Evolutionary conservation across 2,329 filamentous ascomycete genomes (phyloP).

Genomic region (Cladosporium austrohemisphaericum): DNA sequence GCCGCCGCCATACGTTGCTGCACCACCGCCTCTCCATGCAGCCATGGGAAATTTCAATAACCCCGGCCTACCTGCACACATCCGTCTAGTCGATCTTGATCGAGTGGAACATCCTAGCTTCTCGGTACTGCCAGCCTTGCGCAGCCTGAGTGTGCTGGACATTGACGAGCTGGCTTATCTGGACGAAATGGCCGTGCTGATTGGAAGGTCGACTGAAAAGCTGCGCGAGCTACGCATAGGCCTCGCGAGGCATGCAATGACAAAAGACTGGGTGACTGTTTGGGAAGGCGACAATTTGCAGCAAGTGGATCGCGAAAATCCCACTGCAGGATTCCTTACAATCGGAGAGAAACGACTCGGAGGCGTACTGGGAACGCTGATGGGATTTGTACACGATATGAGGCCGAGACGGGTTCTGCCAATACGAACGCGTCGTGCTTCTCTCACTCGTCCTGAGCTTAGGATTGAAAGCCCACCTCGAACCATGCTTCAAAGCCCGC

Average conservation of each 20-base stretch:
- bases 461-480: neutral
- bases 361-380: conserved; percentile 64
- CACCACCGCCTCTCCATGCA: conserved; percentile 19
- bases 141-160: conserved; percentile 71
- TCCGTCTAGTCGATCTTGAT: conserved; percentile 37
- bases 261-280: conserved; percentile 54
- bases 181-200: conserved; percentile 75
- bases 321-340: conserved; percentile 41
- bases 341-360: conserved; percentile 63
- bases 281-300: conserved; percentile 62
- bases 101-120: conserved; percentile 75
- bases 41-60: conserved; percentile 4
- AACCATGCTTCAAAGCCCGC: neutral
- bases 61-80: conserved; percentile 20
- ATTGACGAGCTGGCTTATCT: conserved; percentile 80
- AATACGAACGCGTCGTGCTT: conserved; percentile 16
- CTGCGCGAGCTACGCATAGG: conserved; percentile 71
- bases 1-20: conserved; percentile 17
- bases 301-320: conserved; percentile 61
- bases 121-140: conserved; percentile 70
- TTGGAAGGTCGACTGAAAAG: conserved; percentile 64
- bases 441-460: conserved; percentile 4
- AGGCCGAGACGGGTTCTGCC: conserved; percentile 23
- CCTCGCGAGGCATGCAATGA: conserved; percentile 56
- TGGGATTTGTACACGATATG: conserved; percentile 64